Evolutionary conservation across 78 protist genomes (phyloP).

Genomic region (Dictyostelium firmibasis): DNA sequence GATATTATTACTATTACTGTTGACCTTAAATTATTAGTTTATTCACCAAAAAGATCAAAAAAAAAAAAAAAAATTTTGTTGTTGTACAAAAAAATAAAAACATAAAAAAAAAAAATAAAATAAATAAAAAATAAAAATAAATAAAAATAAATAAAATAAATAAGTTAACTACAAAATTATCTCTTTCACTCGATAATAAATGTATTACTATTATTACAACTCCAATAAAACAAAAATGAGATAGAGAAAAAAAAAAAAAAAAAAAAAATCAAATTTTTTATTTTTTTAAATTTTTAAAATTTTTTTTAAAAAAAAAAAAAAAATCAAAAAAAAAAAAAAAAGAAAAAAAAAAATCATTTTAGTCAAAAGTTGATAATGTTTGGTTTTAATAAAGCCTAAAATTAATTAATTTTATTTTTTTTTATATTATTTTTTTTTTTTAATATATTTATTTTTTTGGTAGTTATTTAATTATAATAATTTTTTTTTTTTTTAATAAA

Average conservation of each 20-base stretch:
- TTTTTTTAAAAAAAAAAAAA: no score
- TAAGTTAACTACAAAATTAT: background rate
- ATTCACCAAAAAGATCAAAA: background rate
- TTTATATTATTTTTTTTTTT: no score
- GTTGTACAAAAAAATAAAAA: background rate
- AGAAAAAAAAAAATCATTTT: no score
- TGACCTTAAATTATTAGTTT: background rate
- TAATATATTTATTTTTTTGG: no score
- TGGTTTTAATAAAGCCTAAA: no score
- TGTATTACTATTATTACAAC: background rate
- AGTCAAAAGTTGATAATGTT: no score
- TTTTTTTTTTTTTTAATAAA: no score
- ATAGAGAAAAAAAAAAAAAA: background rate
- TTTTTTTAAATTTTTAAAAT: no score
- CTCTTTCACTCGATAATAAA: background rate
- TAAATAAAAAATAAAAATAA: background rate
- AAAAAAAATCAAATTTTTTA: no score
- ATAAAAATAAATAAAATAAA: background rate
- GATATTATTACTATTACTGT: background rate
- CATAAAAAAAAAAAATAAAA: background rate
- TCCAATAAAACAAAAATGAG: background rate
- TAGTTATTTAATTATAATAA: no score
- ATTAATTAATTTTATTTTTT: no score
- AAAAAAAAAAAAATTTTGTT: background rate
- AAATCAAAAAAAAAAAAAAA: no score